A percentile compares a stretch with the other conserved stretches of the same genome.
Evolutionary conservation across 148 eudicot species (phyloP).

Genomic region (Bassia scoparia): DNA sequence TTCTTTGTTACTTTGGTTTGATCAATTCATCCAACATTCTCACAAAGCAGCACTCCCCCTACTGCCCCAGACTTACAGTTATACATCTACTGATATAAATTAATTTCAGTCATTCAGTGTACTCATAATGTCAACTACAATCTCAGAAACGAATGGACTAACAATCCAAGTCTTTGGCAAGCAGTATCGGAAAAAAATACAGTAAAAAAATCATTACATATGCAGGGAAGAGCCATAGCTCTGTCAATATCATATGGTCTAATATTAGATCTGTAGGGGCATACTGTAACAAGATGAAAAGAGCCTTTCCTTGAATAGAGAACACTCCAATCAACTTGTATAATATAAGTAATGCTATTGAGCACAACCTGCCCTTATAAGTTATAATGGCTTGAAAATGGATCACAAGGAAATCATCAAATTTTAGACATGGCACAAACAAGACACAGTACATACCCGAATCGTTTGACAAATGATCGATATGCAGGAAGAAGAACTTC

Average conservation of each 20-base stretch:
- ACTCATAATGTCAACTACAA: background rate
- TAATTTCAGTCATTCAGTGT: background rate
- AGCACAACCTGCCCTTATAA: background rate
- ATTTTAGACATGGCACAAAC: background rate
- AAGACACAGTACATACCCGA: slow-evolving; percentile 52
- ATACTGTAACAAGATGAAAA: background rate
- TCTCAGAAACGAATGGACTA: background rate
- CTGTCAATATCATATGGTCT: background rate
- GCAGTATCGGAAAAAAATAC: background rate
- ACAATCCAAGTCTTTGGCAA: background rate
- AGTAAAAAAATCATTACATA: too few species aligned
- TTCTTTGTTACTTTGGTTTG: background rate
- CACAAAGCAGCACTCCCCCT: background rate
- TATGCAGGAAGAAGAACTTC: slow-evolving; percentile 94
- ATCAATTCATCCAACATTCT: background rate
- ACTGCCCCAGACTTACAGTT: too few species aligned
- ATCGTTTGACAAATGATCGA: slow-evolving; percentile 90
- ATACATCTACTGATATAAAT: background rate
- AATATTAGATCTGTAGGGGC: background rate
- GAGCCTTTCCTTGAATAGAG: background rate
- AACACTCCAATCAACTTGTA: background rate
- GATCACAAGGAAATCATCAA: background rate
- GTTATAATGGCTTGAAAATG: background rate
- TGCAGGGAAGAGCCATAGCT: background rate
- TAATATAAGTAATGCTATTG: background rate